Evolutionary conservation across 1,139 yeast species (phyloP).

Genomic region (Sugiyamaella xylanicola): DNA sequence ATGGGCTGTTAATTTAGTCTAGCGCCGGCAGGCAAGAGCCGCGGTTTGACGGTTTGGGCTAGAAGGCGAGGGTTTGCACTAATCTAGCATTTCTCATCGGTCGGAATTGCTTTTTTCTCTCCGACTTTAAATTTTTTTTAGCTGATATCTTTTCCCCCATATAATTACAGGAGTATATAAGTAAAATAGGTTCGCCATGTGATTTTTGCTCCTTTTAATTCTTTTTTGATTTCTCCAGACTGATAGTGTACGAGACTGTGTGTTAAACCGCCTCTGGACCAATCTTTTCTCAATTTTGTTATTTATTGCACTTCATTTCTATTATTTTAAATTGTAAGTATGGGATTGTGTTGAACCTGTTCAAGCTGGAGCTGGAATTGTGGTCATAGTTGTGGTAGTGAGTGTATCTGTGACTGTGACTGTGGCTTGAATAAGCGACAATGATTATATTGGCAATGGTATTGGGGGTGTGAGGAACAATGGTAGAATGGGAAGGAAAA

Average conservation of each 20-base stretch:
- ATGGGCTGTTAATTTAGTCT: background rate
- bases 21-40: background rate
- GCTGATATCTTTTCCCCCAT: background rate
- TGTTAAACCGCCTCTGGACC: background rate
- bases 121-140: background rate
- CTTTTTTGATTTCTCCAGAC: background rate
- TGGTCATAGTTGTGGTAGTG: no score
- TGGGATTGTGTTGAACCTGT: no score
- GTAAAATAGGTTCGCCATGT: background rate
- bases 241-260: background rate
- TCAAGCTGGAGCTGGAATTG: no score
- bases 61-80: slow-evolving; percentile 7
- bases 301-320: background rate
- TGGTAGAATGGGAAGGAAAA: no score
- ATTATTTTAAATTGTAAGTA: background rate
- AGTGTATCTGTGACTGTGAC: no score
- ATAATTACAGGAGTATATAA: background rate
- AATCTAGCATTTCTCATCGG: slow-evolving; percentile 12
- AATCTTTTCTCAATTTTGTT: background rate
- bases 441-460: no score
- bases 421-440: no score
- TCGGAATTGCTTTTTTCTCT: slow-evolving; percentile 8
- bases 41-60: slow-evolving; percentile 12
- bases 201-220: background rate
- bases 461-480: no score